Percentiles rank a stretch among this genome's conserved stretches.
Conservation (phyloP, 139 green algal genomes). For the Chlorokybus atmophyticus region DNA sequence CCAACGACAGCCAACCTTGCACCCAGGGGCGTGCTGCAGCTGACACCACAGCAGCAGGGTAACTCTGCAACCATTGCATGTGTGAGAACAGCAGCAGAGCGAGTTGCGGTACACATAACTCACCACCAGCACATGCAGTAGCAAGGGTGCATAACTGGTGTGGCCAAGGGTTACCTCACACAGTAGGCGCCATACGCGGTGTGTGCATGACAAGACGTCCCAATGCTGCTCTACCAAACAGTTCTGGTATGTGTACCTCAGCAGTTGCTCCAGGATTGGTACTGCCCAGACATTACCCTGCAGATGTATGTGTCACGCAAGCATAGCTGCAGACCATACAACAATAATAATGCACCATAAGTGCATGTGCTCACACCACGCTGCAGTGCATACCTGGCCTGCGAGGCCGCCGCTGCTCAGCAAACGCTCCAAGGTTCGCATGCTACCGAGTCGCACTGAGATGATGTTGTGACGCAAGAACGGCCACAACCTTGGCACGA, state of each 20-base stretch:
- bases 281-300: slow-evolving; percentile 25
- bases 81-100: too few relatives aligned
- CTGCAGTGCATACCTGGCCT: too few relatives aligned
- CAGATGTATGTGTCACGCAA: not conserved
- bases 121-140: too few relatives aligned
- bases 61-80: too few relatives aligned
- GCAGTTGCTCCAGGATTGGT: slow-evolving; percentile 25
- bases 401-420: too few relatives aligned
- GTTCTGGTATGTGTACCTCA: slow-evolving; percentile 59
- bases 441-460: slow-evolving; percentile 49
- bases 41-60: too few relatives aligned
- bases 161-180: too few relatives aligned
- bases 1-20: slow-evolving; percentile 24
- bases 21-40: slow-evolving; percentile 6
- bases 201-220: slow-evolving; percentile 28
- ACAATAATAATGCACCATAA: too few relatives aligned
- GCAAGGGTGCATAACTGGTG: too few relatives aligned
- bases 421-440: slow-evolving; percentile 27
- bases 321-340: too few relatives aligned
- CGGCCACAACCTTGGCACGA: slow-evolving; percentile 58
- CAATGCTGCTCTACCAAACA: slow-evolving; percentile 53
- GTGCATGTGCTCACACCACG: too few relatives aligned
- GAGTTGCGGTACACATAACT: too few relatives aligned
- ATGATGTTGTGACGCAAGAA: slow-evolving; percentile 61
- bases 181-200: slow-evolving; percentile 47